phyloP scores from a whole-genome alignment of 805 yeast genomes.

The Barnettozyma vustinii region DNA sequence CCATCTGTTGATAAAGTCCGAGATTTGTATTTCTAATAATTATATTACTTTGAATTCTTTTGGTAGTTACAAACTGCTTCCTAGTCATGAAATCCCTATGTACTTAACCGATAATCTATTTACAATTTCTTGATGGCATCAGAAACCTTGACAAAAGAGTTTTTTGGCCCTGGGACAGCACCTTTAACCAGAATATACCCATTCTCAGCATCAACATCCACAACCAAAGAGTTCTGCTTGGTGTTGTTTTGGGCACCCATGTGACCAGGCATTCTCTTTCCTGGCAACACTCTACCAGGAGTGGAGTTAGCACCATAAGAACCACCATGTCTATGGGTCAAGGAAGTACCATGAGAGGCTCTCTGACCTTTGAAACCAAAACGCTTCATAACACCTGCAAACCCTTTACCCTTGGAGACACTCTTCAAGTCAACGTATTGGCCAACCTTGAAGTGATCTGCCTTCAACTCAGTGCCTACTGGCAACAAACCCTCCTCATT shows the following conservation, averaged over 20 bases:
- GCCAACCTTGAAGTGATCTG: constrained; percentile 80
- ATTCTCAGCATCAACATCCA: constrained; percentile 74
- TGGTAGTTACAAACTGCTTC: background rate
- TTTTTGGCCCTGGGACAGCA: constrained; percentile 84
- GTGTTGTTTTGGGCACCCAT: constrained; percentile 81
- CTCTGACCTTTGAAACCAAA: constrained; percentile 83
- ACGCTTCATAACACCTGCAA: constrained; percentile 97
- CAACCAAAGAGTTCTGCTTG: constrained; percentile 65
- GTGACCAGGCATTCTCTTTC: constrained; percentile 97
- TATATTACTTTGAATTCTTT: background rate
- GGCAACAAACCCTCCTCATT: constrained; percentile 61
- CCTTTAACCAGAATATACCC: constrained; percentile 86
- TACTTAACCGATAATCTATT: background rate
- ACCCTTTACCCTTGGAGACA: constrained; percentile 88
- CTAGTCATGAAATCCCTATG: background rate
- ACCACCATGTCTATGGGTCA: constrained; percentile 93
- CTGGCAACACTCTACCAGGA: constrained; percentile 95
- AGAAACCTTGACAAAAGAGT: constrained; percentile 63
- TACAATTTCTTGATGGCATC: constrained; percentile 53
- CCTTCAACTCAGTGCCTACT: constrained; percentile 70
- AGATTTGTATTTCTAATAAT: background rate
- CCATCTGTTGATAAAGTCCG: background rate
- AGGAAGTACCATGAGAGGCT: constrained; percentile 94
- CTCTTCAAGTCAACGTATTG: constrained; percentile 80
- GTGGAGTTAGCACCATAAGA: constrained; percentile 93